Percentiles rank a stretch among this genome's conserved stretches.
Evolutionary conservation across 768 basidiomycete species (phyloP).

Genomic region (Leucocoprinus sp.): DNA sequence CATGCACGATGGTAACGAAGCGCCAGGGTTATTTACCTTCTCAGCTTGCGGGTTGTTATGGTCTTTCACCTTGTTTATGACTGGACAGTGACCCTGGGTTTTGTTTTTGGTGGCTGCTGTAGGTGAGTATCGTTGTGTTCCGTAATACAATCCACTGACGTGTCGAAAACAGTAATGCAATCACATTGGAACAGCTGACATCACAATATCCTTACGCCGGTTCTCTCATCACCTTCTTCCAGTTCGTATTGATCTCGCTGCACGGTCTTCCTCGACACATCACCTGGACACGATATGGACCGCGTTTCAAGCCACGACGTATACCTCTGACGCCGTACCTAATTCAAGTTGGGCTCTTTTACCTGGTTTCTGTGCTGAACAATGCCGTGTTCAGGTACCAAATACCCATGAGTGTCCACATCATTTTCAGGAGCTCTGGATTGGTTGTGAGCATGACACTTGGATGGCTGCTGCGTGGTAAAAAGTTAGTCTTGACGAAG

Average conservation of each 20-base stretch:
- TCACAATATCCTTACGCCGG: conserved; percentile 62
- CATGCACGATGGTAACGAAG: no score
- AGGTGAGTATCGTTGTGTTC: neutral
- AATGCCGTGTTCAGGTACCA: conserved; percentile 84
- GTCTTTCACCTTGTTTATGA: neutral
- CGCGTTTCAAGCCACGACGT: conserved; percentile 48
- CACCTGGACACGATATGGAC: conserved; percentile 40
- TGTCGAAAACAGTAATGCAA: conserved; percentile 55
- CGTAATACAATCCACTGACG: neutral
- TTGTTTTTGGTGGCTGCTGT: conserved; percentile 91
- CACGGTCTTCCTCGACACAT: conserved; percentile 64
- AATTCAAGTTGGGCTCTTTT: conserved; percentile 77
- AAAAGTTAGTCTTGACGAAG: conserved; percentile 36
- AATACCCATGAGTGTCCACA: conserved; percentile 89
- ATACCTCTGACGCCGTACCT: conserved; percentile 71
- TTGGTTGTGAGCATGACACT: conserved; percentile 77
- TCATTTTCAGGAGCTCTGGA: conserved; percentile 88
- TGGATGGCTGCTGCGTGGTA: conserved; percentile 59
- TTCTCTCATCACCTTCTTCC: conserved; percentile 79
- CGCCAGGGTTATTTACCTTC: no score
- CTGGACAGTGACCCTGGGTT: conserved; percentile 59
- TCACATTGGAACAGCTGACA: conserved; percentile 69
- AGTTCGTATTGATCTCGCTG: conserved; percentile 72
- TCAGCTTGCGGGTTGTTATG: neutral
- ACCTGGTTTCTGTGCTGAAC: conserved; percentile 72